Conservation (phyloP, 2,329 filamentous ascomycete genomes). For the Botrytis aclada region DNA sequence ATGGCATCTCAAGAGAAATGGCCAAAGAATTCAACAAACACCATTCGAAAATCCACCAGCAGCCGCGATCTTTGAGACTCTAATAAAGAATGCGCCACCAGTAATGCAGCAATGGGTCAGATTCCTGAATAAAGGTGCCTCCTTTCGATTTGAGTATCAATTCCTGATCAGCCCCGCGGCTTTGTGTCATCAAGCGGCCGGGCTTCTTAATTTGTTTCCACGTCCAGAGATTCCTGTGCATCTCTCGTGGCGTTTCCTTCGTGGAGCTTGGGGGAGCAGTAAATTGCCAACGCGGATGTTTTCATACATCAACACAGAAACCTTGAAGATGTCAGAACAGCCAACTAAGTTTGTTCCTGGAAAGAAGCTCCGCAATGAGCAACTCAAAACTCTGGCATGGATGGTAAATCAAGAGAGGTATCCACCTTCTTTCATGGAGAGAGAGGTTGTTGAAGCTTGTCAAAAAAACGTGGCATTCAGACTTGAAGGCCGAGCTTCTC, state of each 20-base stretch:
- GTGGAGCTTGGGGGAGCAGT: slow-evolving; percentile 42
- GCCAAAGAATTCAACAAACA: slow-evolving; percentile 34
- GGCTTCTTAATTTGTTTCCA: slow-evolving; percentile 21
- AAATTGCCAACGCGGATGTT: slow-evolving; percentile 21
- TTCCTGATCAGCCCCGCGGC: slow-evolving; percentile 43
- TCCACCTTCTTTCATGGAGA: slow-evolving; percentile 45
- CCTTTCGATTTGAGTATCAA: slow-evolving; percentile 40
- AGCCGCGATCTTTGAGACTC: slow-evolving; percentile 50
- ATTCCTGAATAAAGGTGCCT: slow-evolving; percentile 38
- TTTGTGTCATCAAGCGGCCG: slow-evolving; percentile 43
- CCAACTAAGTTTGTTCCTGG: slow-evolving; percentile 35
- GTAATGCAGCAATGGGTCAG: slow-evolving; percentile 39
- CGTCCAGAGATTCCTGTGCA: slow-evolving; percentile 26
- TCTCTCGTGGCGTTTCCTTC: slow-evolving; percentile 47
- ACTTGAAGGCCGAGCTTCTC: slow-evolving; percentile 51
- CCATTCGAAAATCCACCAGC: slow-evolving; percentile 51
- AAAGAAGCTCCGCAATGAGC: slow-evolving; percentile 46
- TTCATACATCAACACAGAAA: slow-evolving; percentile 8
- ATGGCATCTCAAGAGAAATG: background rate
- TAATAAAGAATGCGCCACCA: slow-evolving; percentile 47
- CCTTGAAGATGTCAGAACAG: slow-evolving; percentile 27
- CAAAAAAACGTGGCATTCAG: slow-evolving; percentile 53
- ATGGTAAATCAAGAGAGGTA: slow-evolving; percentile 57
- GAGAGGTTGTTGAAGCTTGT: slow-evolving; percentile 55
- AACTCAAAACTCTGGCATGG: slow-evolving; percentile 56